Conservation (phyloP, 345 rosid species). For the Eucalyptus viminalis region DNA sequence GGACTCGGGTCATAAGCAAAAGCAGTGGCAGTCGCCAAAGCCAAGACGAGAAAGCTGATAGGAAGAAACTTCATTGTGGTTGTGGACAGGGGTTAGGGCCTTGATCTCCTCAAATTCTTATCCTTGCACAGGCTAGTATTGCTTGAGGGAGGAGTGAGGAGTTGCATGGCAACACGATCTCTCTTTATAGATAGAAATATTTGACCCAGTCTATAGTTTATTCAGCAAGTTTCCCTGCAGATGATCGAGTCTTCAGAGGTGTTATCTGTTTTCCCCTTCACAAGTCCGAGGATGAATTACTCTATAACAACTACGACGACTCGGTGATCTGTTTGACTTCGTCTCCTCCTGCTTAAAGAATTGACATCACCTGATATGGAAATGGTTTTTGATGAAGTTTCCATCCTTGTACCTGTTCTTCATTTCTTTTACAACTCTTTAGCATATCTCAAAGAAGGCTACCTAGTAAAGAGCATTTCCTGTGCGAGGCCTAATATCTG, state of each 20-base stretch:
- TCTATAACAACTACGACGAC: neutral
- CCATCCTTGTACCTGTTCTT: neutral
- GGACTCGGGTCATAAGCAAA: neutral
- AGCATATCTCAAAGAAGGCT: neutral
- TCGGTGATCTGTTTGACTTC: neutral
- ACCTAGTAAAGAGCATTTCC: neutral
- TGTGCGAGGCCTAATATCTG: neutral
- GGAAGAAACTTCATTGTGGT: neutral
- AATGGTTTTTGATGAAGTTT: neutral
- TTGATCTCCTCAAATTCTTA: neutral
- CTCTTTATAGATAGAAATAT: neutral
- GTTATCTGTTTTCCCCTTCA: neutral
- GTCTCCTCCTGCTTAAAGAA: neutral
- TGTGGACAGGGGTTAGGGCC: neutral
- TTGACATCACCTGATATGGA: neutral
- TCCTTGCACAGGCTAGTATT: neutral
- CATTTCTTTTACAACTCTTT: neutral
- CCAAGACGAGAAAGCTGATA: neutral
- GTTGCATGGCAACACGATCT: neutral
- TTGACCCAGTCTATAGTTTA: neutral
- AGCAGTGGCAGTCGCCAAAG: neutral
- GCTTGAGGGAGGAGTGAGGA: neutral
- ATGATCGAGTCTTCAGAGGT: neutral
- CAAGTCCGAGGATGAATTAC: neutral
- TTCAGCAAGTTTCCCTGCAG: neutral